Evolutionary conservation across 768 basidiomycete genomes (phyloP).

Genomic region (Termitomyces eurrhizus): DNA sequence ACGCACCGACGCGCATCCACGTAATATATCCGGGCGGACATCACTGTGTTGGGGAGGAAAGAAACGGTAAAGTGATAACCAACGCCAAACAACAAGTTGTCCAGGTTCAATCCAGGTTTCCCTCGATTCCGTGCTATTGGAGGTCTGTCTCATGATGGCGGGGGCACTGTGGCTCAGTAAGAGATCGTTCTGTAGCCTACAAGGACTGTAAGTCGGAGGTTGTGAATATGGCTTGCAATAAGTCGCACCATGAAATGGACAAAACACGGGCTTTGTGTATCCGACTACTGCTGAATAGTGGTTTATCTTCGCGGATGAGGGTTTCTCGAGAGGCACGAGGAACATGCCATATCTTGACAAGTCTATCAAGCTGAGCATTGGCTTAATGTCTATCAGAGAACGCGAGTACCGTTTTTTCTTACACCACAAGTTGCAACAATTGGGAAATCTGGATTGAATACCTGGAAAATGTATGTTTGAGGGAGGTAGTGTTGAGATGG

Average conservation of each 20-base stretch:
- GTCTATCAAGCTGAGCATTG: constrained; percentile 56
- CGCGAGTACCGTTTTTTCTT: constrained; percentile 20
- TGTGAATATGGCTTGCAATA: background rate
- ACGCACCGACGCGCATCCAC: constrained; percentile 61
- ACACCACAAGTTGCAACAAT: constrained; percentile 79
- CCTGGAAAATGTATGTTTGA: constrained; percentile 31
- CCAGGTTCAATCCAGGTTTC: constrained; percentile 39
- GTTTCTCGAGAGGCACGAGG: constrained; percentile 31
- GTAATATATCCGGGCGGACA: constrained; percentile 32
- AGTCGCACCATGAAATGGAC: constrained; percentile 56
- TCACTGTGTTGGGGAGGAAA: constrained; percentile 44
- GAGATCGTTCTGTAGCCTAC: constrained; percentile 56
- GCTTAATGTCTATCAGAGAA: background rate
- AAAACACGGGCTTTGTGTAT: constrained; percentile 65
- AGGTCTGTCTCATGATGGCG: constrained; percentile 36
- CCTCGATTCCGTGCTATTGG: constrained; percentile 21
- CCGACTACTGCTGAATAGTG: constrained; percentile 63
- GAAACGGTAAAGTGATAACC: constrained; percentile 64
- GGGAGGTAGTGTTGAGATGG: constrained; percentile 2
- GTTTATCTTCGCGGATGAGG: constrained; percentile 66
- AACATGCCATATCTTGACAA: constrained; percentile 73
- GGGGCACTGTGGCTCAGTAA: constrained; percentile 53
- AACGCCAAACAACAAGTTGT: constrained; percentile 58
- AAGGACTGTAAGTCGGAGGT: background rate
- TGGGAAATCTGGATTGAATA: constrained; percentile 63